phyloP scores from a whole-genome alignment of 192 early-diverging fungal species.

The Backusella westeae region DNA sequence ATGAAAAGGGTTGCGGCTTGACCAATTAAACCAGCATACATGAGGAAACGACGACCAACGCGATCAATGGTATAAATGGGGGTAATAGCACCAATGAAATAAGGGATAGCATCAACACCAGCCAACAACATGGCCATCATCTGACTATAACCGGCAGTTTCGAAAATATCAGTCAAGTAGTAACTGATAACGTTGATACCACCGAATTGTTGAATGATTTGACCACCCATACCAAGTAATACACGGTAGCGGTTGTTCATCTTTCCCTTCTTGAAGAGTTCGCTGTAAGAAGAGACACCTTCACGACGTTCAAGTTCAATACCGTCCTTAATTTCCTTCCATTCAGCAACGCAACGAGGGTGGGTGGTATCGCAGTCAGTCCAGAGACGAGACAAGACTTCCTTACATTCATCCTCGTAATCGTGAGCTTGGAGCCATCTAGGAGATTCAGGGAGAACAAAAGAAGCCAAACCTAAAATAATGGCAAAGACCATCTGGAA shows the following conservation, averaged over 20 bases:
- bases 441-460: conserved; percentile 73
- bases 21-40: conserved; percentile 33
- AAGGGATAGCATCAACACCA: conserved; percentile 69
- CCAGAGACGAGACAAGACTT: conserved; percentile 22
- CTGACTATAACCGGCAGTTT: conserved; percentile 48
- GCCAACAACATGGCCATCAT: conserved; percentile 48
- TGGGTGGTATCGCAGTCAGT: conserved; percentile 18
- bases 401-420: conserved; percentile 21
- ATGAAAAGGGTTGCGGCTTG: conserved; percentile 29
- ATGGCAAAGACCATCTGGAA: conserved; percentile 73
- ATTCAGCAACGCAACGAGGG: conserved; percentile 20
- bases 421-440: conserved; percentile 59
- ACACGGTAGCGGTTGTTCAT: conserved; percentile 27
- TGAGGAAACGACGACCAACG: conserved; percentile 66
- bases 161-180: conserved; percentile 41
- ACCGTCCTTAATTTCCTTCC: conserved; percentile 17
- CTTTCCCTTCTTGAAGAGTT: conserved; percentile 25
- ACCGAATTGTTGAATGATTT: conserved; percentile 30
- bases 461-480: conserved; percentile 53
- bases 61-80: conserved; percentile 72
- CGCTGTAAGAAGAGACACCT: conserved; percentile 24
- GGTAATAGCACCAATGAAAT: conserved; percentile 71
- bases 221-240: conserved; percentile 21
- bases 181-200: conserved; percentile 42
- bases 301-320: conserved; percentile 20